Evolutionary conservation across 1,284 basidiomycete genomes (phyloP), one percentile per base, ranked within the genome.

Genomic region (Puccinia coronata): DNA sequence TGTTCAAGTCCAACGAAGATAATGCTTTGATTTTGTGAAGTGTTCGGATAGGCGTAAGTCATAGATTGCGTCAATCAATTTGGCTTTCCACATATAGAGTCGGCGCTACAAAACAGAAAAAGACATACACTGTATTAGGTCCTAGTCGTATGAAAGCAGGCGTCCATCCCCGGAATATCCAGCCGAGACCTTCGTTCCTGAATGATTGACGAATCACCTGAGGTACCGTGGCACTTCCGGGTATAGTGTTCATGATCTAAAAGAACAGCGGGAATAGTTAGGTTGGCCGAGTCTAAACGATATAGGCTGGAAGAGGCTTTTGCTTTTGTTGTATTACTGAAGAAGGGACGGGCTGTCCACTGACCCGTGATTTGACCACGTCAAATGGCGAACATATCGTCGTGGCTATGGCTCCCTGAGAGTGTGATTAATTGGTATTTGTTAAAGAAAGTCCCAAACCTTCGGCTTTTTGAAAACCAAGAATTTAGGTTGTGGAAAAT

Each of bases 341-440:
- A 39, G n/a, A 63, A 63, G 18, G 31, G 16, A 39, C 61, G 49
- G 70, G 18, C 12, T 70, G 34, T 23, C 9, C 2, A 47, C 83
- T 78, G 53, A 85, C 84, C 67, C 89, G 80, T 36, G 90, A 90
- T 89, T 96, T 96, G 83, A 96, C 88, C 36, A 96, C 94, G 85
- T 96, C 94, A 18, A 94, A 94, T 0, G 94, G 94, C 0, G 93
- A 94, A 86, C 94, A 96, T n/a, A 96, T 91, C 0, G 94, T 81
- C 63, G 78, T 80, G 28, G 76, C 78, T 59, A 69, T 65, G 61
- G 67, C 73, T 41, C 76, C 59, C 57, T 76, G 34, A 36, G 31
- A n/a, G 31, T 34, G 47, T 49, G 25, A 67, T 67, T 28, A 28
- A n/a, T 59, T 63, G 11, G 28, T 31, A n/a, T 49, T 43, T 49